These are phyloP conservation scores for Xylaria polymorpha DNA, from an alignment of 2,329 filamentous ascomycete genomes.

Conservation along the genomic window DNA sequence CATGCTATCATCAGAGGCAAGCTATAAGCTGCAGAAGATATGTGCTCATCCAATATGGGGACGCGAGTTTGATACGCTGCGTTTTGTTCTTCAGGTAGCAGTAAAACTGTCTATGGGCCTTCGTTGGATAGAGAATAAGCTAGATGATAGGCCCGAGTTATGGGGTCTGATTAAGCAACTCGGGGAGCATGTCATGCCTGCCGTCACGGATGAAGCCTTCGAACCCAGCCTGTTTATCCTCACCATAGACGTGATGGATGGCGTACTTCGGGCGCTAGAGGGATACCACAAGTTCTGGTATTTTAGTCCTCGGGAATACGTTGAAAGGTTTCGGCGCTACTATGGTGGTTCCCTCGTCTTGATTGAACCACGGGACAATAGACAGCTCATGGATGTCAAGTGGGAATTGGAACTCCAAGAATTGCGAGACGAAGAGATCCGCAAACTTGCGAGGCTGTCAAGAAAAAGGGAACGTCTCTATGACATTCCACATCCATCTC, in stretches of 20 bases:
- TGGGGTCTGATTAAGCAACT: not conserved
- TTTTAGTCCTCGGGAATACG: not conserved
- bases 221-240: conserved; percentile 1
- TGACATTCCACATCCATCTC: conserved; percentile 5
- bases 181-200: too few species aligned
- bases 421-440: conserved; percentile 15
- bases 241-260: not conserved
- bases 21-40: conserved; percentile 5
- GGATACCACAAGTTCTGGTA: not conserved
- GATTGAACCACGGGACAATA: not conserved
- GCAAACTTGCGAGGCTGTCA: not conserved
- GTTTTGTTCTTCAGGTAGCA: conserved; percentile 15
- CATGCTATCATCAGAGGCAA: conserved; percentile 9
- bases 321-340: not conserved
- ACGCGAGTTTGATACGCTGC: not conserved
- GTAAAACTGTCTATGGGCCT: not conserved
- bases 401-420: conserved; percentile 11
- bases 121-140: not conserved
- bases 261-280: not conserved
- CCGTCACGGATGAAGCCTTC: too few species aligned
- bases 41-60: conserved; percentile 15
- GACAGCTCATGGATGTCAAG: conserved; percentile 2
- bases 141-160: not conserved
- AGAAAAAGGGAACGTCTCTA: not conserved
- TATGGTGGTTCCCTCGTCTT: not conserved